Conservation (phyloP, 495 filamentous ascomycete genomes). For the Antarctomyces pellizariae region DNA sequence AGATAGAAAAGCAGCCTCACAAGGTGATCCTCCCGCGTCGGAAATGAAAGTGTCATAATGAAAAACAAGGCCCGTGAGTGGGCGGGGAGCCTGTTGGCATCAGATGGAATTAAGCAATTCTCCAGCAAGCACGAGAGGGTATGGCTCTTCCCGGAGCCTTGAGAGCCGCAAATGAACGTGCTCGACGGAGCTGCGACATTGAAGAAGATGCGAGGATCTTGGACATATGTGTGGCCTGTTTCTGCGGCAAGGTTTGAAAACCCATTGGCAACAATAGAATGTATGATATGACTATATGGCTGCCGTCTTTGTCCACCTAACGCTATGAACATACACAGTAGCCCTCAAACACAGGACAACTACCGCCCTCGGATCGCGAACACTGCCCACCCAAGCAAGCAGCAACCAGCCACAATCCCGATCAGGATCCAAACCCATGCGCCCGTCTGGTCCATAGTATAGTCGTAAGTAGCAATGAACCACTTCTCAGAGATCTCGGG, state of each 20-base stretch:
- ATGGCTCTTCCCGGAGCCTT: conserved; percentile 58
- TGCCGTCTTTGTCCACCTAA: too few relatives aligned
- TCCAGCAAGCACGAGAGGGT: conserved; percentile 49
- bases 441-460: too few relatives aligned
- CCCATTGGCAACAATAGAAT: background rate
- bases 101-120: conserved; percentile 26
- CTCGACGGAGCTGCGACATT: conserved; percentile 46
- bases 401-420: too few relatives aligned
- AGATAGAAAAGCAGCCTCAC: conserved; percentile 45
- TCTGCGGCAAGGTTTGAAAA: too few relatives aligned
- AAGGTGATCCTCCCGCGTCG: conserved; percentile 27
- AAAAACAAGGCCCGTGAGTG: conserved; percentile 42
- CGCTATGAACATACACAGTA: too few relatives aligned
- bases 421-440: too few relatives aligned
- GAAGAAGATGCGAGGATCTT: conserved; percentile 32
- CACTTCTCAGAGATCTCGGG: too few relatives aligned
- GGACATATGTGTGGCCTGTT: conserved; percentile 2
- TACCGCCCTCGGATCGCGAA: too few relatives aligned
- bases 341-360: too few relatives aligned
- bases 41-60: conserved; percentile 41
- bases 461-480: too few relatives aligned
- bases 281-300: too few relatives aligned
- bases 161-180: conserved; percentile 53
- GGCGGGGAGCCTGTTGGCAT: conserved; percentile 16
- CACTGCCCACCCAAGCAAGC: too few relatives aligned